Conservation (phyloP, 2,329 filamentous ascomycete genomes). For the Fusarium devonianum region DNA sequence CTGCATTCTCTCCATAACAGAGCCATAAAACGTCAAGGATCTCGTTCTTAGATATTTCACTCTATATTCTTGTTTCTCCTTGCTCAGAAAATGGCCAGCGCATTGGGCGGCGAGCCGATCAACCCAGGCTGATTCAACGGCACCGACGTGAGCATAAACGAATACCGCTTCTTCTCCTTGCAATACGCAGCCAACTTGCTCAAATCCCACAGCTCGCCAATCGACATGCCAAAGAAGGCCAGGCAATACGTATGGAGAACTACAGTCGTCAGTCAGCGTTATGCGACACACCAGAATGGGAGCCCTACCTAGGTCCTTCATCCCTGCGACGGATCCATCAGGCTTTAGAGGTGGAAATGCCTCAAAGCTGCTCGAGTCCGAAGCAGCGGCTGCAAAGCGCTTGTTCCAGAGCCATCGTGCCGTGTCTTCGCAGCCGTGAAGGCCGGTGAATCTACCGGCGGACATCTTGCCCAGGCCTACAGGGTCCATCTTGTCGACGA, state of each 20-base stretch:
- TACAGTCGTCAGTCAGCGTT: conserved; percentile 23
- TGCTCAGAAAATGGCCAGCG: conserved; percentile 34
- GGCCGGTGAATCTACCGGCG: conserved; percentile 44
- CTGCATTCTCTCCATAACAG: neutral
- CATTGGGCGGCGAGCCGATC: conserved; percentile 34
- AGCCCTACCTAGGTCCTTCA: conserved; percentile 48
- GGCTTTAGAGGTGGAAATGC: conserved; percentile 62
- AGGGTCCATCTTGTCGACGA: conserved; percentile 57
- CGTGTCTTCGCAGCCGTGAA: conserved; percentile 59
- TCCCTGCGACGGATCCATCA: conserved; percentile 46
- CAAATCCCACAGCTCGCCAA: conserved; percentile 65
- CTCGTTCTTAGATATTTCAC: neutral
- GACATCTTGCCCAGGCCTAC: conserved; percentile 47
- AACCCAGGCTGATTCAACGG: conserved; percentile 53
- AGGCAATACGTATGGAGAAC: conserved; percentile 59
- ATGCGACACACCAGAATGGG: too few relatives aligned
- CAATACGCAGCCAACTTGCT: conserved; percentile 61
- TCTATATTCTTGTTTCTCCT: neutral
- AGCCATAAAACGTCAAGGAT: neutral
- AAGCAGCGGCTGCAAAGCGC: conserved; percentile 71
- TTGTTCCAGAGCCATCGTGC: conserved; percentile 73
- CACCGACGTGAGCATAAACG: conserved; percentile 67
- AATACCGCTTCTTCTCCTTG: conserved; percentile 60
- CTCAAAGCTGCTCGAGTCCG: conserved; percentile 71
- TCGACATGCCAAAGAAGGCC: conserved; percentile 59